A percentile compares a stretch with the other conserved stretches of the same genome.
Conservation (phyloP, 257 asterid genomes). For the Parsonsia alboflavescens region DNA sequence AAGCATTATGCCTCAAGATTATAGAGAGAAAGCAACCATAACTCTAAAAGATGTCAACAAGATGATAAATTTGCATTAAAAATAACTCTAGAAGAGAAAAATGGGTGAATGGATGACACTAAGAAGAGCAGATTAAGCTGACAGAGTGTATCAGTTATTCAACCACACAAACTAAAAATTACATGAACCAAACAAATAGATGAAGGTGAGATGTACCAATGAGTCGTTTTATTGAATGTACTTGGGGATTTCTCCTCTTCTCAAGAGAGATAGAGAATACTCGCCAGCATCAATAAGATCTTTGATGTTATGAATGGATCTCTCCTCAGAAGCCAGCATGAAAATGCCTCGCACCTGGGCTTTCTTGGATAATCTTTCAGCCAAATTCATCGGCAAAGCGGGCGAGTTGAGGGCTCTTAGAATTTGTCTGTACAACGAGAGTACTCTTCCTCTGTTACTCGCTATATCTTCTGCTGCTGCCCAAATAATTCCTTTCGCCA, state of each 20-base stretch:
- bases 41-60: neutral
- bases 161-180: neutral
- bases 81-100: neutral
- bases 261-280: conserved; percentile 59
- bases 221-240: conserved; percentile 21
- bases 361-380: conserved; percentile 64
- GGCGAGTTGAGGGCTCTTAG: conserved; percentile 82
- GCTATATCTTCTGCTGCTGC: conserved; percentile 79
- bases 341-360: conserved; percentile 78
- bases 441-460: conserved; percentile 53
- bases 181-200: neutral
- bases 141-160: neutral
- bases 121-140: neutral
- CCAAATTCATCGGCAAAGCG: conserved; percentile 59
- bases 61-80: neutral
- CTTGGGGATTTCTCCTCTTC: conserved; percentile 68
- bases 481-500: conserved; percentile 83
- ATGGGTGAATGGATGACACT: neutral
- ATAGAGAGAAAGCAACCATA: neutral
- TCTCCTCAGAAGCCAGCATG: conserved; percentile 71
- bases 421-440: conserved; percentile 65
- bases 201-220: neutral
- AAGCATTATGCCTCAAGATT: neutral
- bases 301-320: conserved; percentile 70
- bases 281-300: conserved; percentile 83